phyloP scores from a whole-genome alignment of 306 rosid genomes.

The Cucurbita pepo region DNA sequence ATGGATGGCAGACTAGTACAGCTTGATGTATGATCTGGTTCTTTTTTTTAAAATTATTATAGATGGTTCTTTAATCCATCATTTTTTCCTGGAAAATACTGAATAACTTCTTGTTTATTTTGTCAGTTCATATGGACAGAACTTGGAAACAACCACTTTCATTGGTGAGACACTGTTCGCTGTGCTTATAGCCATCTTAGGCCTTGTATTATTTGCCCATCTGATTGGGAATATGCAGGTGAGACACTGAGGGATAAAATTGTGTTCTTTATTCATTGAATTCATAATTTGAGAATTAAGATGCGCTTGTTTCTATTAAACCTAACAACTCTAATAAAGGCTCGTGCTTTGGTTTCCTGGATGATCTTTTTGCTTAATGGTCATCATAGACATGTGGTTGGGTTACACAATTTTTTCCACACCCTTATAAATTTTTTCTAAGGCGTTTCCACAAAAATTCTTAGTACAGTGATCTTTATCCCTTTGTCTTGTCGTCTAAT shows the following conservation, averaged over 20 bases:
- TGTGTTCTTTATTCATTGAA: slow-evolving; percentile 2
- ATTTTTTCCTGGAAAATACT: background rate
- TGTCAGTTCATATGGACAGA: slow-evolving; percentile 94
- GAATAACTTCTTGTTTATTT: slow-evolving; percentile 7
- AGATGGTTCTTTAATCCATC: background rate
- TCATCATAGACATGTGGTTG: background rate
- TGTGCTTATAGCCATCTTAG: slow-evolving; percentile 82
- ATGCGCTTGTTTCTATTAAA: background rate
- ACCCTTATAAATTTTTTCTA: background rate
- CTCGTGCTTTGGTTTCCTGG: background rate
- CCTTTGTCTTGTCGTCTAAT: background rate
- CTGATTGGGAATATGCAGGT: slow-evolving; percentile 99
- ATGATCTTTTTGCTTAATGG: background rate
- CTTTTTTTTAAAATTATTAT: background rate
- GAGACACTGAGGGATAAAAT: background rate
- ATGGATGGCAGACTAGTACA: background rate
- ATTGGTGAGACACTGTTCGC: slow-evolving; percentile 93
- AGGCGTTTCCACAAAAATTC: background rate
- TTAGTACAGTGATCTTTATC: background rate
- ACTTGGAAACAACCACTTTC: slow-evolving; percentile 64
- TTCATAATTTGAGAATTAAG: background rate
- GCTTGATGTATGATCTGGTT: background rate
- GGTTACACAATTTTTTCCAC: background rate
- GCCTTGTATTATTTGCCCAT: slow-evolving; percentile 89
- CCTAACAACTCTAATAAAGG: background rate